Conservation (phyloP, 2,329 filamentous ascomycete genomes). For the Penicillium sp. region DNA sequence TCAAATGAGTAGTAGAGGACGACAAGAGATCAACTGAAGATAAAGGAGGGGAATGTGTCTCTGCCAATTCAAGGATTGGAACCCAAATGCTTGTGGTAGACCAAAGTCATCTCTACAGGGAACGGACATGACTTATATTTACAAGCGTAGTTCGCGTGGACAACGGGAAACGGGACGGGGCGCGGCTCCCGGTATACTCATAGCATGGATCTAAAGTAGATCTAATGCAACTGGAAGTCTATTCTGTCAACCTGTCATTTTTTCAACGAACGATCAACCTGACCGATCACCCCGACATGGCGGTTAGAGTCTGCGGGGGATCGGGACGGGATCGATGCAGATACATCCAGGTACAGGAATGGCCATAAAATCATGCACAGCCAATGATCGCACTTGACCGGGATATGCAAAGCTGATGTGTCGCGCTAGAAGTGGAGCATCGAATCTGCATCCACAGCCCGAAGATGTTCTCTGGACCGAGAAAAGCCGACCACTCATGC, state of each 20-base stretch:
- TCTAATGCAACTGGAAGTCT: constrained; percentile 5
- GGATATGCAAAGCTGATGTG: too few species aligned
- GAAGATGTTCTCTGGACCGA: too few species aligned
- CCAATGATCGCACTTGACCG: too few species aligned
- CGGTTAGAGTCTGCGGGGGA: constrained; percentile 15
- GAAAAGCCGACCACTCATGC: constrained; percentile 1
- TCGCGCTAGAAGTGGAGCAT: too few species aligned
- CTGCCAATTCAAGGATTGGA: neutral
- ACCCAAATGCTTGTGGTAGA: neutral
- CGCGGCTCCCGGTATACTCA: constrained; percentile 9
- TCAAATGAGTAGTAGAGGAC: constrained; percentile 1
- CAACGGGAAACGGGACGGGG: constrained; percentile 10
- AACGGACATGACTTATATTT: constrained; percentile 13
- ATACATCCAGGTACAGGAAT: constrained; percentile 3
- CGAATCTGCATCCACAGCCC: too few species aligned
- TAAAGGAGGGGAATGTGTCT: neutral
- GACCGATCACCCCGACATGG: constrained; percentile 17
- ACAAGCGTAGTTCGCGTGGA: constrained; percentile 11
- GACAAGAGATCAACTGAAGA: constrained; percentile 1
- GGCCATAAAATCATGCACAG: neutral
- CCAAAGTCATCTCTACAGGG: neutral
- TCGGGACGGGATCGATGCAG: constrained; percentile 1
- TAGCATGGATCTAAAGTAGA: constrained; percentile 16
- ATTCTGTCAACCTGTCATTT: constrained; percentile 12
- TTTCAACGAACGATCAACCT: constrained; percentile 10